These are phyloP conservation scores for Casuarina equisetifolia DNA, from an alignment of 306 rosid species.

Conservation along the genomic window DNA sequence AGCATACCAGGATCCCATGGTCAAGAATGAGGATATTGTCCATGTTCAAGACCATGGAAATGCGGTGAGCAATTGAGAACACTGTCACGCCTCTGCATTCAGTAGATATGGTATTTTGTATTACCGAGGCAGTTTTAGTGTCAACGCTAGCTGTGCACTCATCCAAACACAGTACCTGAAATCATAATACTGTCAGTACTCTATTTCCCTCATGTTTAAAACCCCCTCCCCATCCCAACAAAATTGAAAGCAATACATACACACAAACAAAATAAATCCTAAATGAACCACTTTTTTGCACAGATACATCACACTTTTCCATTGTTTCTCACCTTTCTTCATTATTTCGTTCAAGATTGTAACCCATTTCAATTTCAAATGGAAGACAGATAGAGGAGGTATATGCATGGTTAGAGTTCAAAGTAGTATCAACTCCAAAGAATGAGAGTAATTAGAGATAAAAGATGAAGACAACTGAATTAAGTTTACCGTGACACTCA, in stretches of 20 bases:
- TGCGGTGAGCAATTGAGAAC: constrained; percentile 91
- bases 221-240: background rate
- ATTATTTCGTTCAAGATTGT: background rate
- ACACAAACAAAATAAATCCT: background rate
- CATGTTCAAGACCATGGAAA: constrained; percentile 80
- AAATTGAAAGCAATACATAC: background rate
- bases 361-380: background rate
- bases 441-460: background rate
- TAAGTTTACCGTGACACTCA: background rate
- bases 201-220: background rate
- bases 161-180: constrained; percentile 91
- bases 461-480: background rate
- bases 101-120: constrained; percentile 70
- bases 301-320: background rate
- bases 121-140: constrained; percentile 74
- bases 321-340: background rate
- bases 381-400: background rate
- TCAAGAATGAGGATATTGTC: constrained; percentile 79
- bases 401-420: background rate
- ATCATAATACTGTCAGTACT: constrained; percentile 1
- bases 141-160: constrained; percentile 95
- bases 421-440: background rate
- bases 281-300: background rate
- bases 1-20: constrained; percentile 75
- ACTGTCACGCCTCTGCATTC: constrained; percentile 85